Conservation (phyloP, 2,329 filamentous ascomycete species). For the Blastomyces parvus region DNA sequence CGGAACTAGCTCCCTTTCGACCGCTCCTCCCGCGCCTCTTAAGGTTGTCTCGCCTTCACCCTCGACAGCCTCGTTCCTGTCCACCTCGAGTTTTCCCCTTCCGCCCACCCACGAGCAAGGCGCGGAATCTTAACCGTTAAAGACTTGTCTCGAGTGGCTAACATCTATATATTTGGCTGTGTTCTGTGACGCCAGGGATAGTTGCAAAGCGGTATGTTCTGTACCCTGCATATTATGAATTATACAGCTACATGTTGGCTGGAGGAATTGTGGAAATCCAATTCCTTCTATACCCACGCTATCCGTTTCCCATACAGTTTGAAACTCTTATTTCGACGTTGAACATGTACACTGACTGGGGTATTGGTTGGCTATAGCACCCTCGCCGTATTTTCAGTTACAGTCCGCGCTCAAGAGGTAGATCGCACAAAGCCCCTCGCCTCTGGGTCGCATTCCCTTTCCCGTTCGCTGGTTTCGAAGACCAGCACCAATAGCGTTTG, state of each 20-base stretch:
- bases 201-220: constrained; percentile 1
- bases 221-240: background rate
- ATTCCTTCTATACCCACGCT: background rate
- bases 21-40: background rate
- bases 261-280: background rate
- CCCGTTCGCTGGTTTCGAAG: background rate
- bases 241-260: background rate
- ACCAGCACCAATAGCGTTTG: constrained; percentile 7
- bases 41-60: background rate
- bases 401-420: background rate
- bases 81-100: background rate
- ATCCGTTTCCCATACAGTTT: background rate
- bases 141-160: background rate
- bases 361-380: background rate
- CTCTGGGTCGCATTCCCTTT: background rate
- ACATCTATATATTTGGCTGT: background rate
- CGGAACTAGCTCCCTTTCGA: background rate
- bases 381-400: background rate
- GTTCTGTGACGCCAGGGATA: background rate
- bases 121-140: background rate
- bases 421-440: constrained; percentile 2
- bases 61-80: background rate
- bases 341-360: background rate
- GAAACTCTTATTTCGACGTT: background rate
- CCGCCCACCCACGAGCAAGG: background rate